Percentiles rank a stretch among this genome's conserved stretches.
Conservation (phyloP, 2,329 filamentous ascomycete species). For the Acephala macrosclerotiorum region DNA sequence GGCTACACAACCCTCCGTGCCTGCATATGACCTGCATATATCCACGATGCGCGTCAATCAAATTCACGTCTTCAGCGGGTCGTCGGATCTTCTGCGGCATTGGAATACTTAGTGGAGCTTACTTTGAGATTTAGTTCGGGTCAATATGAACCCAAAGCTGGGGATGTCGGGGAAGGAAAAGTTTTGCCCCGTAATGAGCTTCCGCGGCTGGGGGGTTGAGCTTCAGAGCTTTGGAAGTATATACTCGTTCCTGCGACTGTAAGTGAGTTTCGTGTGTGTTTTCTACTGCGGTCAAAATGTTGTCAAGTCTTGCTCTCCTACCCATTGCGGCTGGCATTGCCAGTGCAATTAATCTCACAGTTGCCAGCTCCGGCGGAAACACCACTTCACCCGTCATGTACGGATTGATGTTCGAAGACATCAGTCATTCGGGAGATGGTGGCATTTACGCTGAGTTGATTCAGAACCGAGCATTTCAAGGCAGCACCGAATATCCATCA, state of each 20-base stretch:
- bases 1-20: background rate
- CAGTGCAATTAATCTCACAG: constrained; percentile 38
- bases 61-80: background rate
- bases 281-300: constrained; percentile 6
- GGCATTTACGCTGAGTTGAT: constrained; percentile 70
- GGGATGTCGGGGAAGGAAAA: constrained; percentile 3
- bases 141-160: background rate
- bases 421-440: constrained; percentile 43
- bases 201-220: background rate
- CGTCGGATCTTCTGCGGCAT: background rate
- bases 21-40: constrained; percentile 14
- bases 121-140: constrained; percentile 1
- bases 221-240: background rate
- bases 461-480: constrained; percentile 74
- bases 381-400: constrained; percentile 39
- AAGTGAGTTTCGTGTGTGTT: background rate
- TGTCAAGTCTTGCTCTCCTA: constrained; percentile 12
- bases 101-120: background rate
- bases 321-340: constrained; percentile 28
- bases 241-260: background rate
- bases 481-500: constrained; percentile 52
- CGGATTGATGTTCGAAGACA: constrained; percentile 44
- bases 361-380: constrained; percentile 40
- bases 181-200: background rate
- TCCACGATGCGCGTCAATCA: constrained; percentile 20